A percentile compares a stretch with the other conserved stretches of the same genome.
Conservation (phyloP, 2,329 filamentous ascomycete species). For the Diaporthe sp. region DNA sequence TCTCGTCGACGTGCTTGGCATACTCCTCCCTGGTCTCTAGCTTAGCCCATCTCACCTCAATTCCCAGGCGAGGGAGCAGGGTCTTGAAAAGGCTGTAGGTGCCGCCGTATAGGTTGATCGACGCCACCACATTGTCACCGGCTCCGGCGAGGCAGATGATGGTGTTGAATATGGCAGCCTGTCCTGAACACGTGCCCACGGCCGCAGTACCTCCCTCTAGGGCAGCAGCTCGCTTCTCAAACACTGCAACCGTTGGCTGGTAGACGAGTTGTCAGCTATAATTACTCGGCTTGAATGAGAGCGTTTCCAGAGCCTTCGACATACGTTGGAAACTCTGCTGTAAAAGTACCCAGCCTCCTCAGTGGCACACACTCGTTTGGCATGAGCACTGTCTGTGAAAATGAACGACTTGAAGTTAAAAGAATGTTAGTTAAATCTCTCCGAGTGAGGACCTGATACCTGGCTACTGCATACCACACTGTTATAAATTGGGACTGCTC, state of each 20-base stretch:
- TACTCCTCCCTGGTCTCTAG: conserved; percentile 86
- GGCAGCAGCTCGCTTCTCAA: conserved; percentile 96
- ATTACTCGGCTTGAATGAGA: accelerated
- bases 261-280: background rate
- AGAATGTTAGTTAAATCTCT: background rate
- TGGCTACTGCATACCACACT: background rate
- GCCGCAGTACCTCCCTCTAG: conserved; percentile 93
- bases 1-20: conserved; percentile 86
- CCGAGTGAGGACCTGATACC: accelerated
- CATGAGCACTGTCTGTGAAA: conserved; percentile 25
- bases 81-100: conserved; percentile 99
- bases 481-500: conserved; percentile 14
- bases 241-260: conserved; percentile 92
- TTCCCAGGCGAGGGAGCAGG: conserved; percentile 86
- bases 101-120: conserved; percentile 91
- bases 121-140: conserved; percentile 94
- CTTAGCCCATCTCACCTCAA: conserved; percentile 87
- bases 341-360: conserved; percentile 29
- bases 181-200: conserved; percentile 87
- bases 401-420: background rate
- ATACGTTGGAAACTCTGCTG: conserved; percentile 20
- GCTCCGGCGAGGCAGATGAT: conserved; percentile 84
- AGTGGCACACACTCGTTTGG: conserved; percentile 18
- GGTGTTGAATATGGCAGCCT: conserved; percentile 93
- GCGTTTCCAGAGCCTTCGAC: background rate